phyloP scores from a whole-genome alignment of 768 basidiomycete species.

The Tylopilus sp. region DNA sequence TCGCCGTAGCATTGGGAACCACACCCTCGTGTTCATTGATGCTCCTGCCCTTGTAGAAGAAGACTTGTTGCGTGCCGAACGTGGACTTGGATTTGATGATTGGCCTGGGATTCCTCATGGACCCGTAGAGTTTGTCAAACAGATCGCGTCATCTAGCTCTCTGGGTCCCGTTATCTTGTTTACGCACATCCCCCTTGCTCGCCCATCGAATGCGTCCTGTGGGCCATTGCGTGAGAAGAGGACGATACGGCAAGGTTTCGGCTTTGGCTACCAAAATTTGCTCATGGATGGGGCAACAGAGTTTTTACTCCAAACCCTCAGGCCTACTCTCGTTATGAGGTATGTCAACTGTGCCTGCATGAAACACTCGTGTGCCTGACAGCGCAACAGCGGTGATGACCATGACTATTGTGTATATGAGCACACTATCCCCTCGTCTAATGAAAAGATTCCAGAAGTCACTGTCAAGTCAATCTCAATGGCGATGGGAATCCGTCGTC shows the following conservation, averaged over 20 bases:
- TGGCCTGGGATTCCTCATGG: slow-evolving; percentile 51
- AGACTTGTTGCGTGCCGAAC: slow-evolving; percentile 48
- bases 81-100: slow-evolving; percentile 38
- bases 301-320: slow-evolving; percentile 61
- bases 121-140: slow-evolving; percentile 51
- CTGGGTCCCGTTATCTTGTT: slow-evolving; percentile 64
- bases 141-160: slow-evolving; percentile 28
- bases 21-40: slow-evolving; percentile 71
- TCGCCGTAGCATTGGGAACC: slow-evolving; percentile 60
- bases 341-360: slow-evolving; percentile 27
- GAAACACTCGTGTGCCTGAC: slow-evolving; percentile 2
- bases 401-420: slow-evolving; percentile 91
- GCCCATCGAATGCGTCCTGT: slow-evolving; percentile 65
- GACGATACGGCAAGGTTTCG: slow-evolving; percentile 67
- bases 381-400: slow-evolving; percentile 72
- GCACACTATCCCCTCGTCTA: slow-evolving; percentile 35
- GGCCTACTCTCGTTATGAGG: slow-evolving; percentile 76
- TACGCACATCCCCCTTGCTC: slow-evolving; percentile 85
- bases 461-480: slow-evolving; percentile 90
- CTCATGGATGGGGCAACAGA: slow-evolving; percentile 63
- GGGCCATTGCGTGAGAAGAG: slow-evolving; percentile 77
- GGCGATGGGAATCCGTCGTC: slow-evolving; percentile 78
- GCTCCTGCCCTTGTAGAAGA: slow-evolving; percentile 74
- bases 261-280: slow-evolving; percentile 82
- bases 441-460: slow-evolving; percentile 56